Conservation (phyloP, 805 yeast species). For the Yamadazyma scolyti region DNA sequence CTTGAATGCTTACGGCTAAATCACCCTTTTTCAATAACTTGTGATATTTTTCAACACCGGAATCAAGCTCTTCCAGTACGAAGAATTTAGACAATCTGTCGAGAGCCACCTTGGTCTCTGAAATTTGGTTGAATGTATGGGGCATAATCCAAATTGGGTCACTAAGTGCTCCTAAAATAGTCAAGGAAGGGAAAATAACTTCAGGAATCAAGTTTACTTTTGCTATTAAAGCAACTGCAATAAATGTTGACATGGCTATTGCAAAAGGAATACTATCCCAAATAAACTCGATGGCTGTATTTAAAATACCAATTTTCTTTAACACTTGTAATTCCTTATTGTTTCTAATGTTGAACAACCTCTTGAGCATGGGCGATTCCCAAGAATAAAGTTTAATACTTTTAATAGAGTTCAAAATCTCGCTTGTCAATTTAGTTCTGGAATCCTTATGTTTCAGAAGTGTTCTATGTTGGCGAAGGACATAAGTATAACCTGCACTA, state of each 20-base stretch:
- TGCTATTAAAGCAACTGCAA: slow-evolving; percentile 20
- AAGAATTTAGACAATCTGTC: slow-evolving; percentile 31
- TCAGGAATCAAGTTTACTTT: slow-evolving; percentile 30
- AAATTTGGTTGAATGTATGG: slow-evolving; percentile 20
- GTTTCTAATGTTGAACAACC: slow-evolving; percentile 30
- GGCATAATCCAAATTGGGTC: slow-evolving; percentile 35
- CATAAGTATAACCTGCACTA: slow-evolving; percentile 16
- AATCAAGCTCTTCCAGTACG: slow-evolving; percentile 30
- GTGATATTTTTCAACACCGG: slow-evolving; percentile 40
- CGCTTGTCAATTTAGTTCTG: slow-evolving; percentile 34
- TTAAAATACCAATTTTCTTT: slow-evolving; percentile 28
- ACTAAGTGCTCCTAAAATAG: slow-evolving; percentile 32
- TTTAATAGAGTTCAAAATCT: slow-evolving; percentile 34
- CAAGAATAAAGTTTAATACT: slow-evolving; percentile 39
- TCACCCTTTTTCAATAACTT: slow-evolving; percentile 17
- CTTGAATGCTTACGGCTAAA: slow-evolving; percentile 20
- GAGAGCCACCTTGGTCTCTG: slow-evolving; percentile 30
- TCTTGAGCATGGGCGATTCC: slow-evolving; percentile 37
- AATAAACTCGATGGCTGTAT: slow-evolving; percentile 27
- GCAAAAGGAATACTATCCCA: slow-evolving; percentile 39
- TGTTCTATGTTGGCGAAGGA: slow-evolving; percentile 6
- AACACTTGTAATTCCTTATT: slow-evolving; percentile 27
- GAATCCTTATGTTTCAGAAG: slow-evolving; percentile 32
- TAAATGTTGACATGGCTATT: slow-evolving; percentile 30
- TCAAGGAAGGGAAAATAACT: slow-evolving; percentile 37